These are phyloP conservation scores for Phaeosphaeria sp. DNA, from an alignment of 2,329 filamentous ascomycete species.

Conservation along the genomic window DNA sequence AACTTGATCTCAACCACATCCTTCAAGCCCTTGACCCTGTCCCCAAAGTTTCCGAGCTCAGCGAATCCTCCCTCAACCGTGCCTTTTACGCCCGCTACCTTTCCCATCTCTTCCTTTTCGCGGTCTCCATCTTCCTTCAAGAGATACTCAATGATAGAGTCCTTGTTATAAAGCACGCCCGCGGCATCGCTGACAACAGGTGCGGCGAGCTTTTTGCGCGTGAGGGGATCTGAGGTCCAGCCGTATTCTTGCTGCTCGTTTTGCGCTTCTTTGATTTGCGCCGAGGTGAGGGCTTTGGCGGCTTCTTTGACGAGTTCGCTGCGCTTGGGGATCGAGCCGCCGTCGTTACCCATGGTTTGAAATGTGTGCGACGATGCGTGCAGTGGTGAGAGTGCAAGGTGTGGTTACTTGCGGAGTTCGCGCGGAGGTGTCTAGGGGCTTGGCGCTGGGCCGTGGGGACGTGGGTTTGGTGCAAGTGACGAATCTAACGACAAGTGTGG, in stretches of 20 bases:
- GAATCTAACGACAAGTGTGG: background rate
- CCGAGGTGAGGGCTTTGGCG: slow-evolving; percentile 78
- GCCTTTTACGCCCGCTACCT: slow-evolving; percentile 51
- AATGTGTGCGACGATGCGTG: slow-evolving; percentile 3
- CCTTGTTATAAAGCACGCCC: slow-evolving; percentile 93
- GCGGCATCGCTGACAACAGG: slow-evolving; percentile 84
- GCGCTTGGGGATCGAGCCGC: slow-evolving; percentile 91
- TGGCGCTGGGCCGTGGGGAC: background rate
- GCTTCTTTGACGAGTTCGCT: slow-evolving; percentile 96
- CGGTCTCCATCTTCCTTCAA: slow-evolving; percentile 62
- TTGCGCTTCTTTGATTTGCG: slow-evolving; percentile 86
- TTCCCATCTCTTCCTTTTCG: slow-evolving; percentile 64
- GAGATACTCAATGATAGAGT: slow-evolving; percentile 77
- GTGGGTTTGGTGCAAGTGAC: background rate
- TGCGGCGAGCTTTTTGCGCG: slow-evolving; percentile 72
- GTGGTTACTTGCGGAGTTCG: slow-evolving; percentile 26
- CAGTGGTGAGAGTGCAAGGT: background rate
- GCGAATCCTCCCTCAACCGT: slow-evolving; percentile 65
- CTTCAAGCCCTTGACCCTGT: slow-evolving; percentile 76
- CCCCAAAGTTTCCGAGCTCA: slow-evolving; percentile 56
- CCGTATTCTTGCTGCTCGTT: slow-evolving; percentile 84
- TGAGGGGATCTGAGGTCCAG: slow-evolving; percentile 90
- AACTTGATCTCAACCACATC: slow-evolving; percentile 90
- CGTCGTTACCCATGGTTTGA: slow-evolving; percentile 87
- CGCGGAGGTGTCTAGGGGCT: slow-evolving; percentile 11